Evolutionary conservation across 2,329 filamentous ascomycete species (phyloP).

Genomic region (Aspergillus sp.): DNA sequence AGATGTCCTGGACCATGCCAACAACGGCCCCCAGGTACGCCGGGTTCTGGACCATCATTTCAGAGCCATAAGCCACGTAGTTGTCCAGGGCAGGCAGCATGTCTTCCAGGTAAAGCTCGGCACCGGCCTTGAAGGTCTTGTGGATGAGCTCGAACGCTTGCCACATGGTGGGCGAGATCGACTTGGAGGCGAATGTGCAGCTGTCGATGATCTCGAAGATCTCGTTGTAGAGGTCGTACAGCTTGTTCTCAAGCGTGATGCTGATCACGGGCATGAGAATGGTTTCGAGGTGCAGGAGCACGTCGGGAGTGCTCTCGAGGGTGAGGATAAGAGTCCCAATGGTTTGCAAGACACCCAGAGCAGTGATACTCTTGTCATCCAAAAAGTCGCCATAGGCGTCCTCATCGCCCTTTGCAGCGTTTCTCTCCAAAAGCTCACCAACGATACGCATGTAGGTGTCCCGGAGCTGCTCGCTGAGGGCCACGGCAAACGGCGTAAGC

Average conservation of each 20-base stretch:
- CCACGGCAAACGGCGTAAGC: slow-evolving; percentile 93
- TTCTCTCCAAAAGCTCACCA: slow-evolving; percentile 84
- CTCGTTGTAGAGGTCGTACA: slow-evolving; percentile 97
- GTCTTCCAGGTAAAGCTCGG: slow-evolving; percentile 95
- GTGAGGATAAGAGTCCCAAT: slow-evolving; percentile 97
- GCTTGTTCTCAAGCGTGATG: slow-evolving; percentile 94
- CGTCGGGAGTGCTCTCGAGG: slow-evolving; percentile 93
- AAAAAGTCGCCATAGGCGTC: slow-evolving; percentile 85
- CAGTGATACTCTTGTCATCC: slow-evolving; percentile 98
- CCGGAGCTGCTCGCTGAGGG: slow-evolving; percentile 88
- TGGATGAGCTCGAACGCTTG: slow-evolving; percentile 96
- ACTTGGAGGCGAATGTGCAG: slow-evolving; percentile 96
- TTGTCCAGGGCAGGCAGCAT: slow-evolving; percentile 98
- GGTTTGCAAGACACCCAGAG: slow-evolving; percentile 91
- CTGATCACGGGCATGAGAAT: slow-evolving; percentile 97
- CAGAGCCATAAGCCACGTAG: slow-evolving; percentile 89
- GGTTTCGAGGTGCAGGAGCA: slow-evolving; percentile 88
- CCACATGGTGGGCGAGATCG: slow-evolving; percentile 97
- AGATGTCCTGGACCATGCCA: slow-evolving; percentile 94
- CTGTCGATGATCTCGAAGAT: slow-evolving; percentile 99
- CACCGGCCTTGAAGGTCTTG: slow-evolving; percentile 93
- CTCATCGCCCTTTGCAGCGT: slow-evolving; percentile 70
- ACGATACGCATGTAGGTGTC: slow-evolving; percentile 96
- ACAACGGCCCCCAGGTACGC: slow-evolving; percentile 85
- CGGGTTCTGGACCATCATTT: slow-evolving; percentile 76